Conservation (phyloP, 345 rosid genomes). For the Euphorbia peplus region DNA sequence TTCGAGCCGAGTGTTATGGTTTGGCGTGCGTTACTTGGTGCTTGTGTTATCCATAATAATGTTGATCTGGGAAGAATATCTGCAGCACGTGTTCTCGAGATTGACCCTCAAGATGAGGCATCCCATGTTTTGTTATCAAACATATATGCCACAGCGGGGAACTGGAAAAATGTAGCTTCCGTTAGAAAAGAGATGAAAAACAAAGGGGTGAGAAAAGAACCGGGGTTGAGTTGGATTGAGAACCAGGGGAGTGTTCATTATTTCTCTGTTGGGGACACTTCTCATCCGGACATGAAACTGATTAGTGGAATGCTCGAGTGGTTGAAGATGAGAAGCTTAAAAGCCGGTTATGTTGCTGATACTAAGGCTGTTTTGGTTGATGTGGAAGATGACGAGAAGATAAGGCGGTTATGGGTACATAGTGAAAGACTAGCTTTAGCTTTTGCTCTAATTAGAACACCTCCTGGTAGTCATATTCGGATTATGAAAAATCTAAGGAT, state of each 20-base stretch:
- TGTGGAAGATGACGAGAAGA: slow-evolving; percentile 58
- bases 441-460: slow-evolving; percentile 50
- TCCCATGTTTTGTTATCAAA: slow-evolving; percentile 72
- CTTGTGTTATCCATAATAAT: slow-evolving; percentile 66
- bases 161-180: slow-evolving; percentile 61
- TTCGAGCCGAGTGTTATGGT: slow-evolving; percentile 62
- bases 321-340: slow-evolving; percentile 66
- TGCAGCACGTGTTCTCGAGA: slow-evolving; percentile 55
- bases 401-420: slow-evolving; percentile 66
- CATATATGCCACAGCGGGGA: slow-evolving; percentile 64
- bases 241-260: slow-evolving; percentile 56
- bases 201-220: slow-evolving; percentile 72
- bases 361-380: slow-evolving; percentile 48
- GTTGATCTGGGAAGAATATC: slow-evolving; percentile 58
- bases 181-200: slow-evolving; percentile 66
- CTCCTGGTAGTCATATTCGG: slow-evolving; percentile 48
- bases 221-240: slow-evolving; percentile 90
- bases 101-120: slow-evolving; percentile 72
- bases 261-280: slow-evolving; percentile 62
- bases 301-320: slow-evolving; percentile 79
- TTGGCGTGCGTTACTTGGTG: slow-evolving; percentile 89
- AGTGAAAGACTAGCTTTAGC: slow-evolving; percentile 90
- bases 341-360: slow-evolving; percentile 61
- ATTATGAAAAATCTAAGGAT: slow-evolving; percentile 78
- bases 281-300: slow-evolving; percentile 66